Evolutionary conservation across 129 eudicot species (phyloP).

Genomic region (Scalesia atractyloides): DNA sequence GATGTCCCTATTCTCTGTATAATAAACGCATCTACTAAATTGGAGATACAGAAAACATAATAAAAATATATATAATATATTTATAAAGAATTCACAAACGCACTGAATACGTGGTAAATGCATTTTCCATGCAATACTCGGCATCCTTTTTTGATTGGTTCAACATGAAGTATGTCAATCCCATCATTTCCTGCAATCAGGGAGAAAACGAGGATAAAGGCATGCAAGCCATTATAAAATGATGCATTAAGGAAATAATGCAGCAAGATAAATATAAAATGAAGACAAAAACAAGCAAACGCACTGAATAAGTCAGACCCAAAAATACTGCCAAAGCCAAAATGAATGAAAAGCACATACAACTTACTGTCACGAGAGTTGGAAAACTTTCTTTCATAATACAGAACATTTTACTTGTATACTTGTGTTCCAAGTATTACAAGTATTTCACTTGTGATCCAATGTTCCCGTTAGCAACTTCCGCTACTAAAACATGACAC

Average conservation of each 20-base stretch:
- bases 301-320: background rate
- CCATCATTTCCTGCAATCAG: conserved; percentile 90
- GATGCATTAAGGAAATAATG: conserved; percentile 13
- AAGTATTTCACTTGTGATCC: too few relatives aligned
- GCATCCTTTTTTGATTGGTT: conserved; percentile 95
- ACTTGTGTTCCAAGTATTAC: too few relatives aligned
- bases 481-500: too few relatives aligned
- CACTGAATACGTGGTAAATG: conserved; percentile 82
- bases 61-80: background rate
- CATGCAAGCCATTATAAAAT: conserved; percentile 12
- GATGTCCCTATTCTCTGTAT: conserved; percentile 75
- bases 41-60: background rate
- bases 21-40: background rate
- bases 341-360: background rate
- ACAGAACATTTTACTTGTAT: too few relatives aligned
- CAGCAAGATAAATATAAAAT: background rate
- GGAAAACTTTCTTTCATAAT: too few relatives aligned
- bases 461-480: too few relatives aligned
- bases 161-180: conserved; percentile 86
- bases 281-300: background rate
- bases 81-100: conserved; percentile 25
- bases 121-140: conserved; percentile 93
- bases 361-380: background rate
- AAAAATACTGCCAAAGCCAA: background rate
- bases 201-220: background rate